A percentile compares a stretch with the other conserved stretches of the same genome.
phyloP scores from a whole-genome alignment of 345 rosid genomes.

The Noccaea caerulescens region DNA sequence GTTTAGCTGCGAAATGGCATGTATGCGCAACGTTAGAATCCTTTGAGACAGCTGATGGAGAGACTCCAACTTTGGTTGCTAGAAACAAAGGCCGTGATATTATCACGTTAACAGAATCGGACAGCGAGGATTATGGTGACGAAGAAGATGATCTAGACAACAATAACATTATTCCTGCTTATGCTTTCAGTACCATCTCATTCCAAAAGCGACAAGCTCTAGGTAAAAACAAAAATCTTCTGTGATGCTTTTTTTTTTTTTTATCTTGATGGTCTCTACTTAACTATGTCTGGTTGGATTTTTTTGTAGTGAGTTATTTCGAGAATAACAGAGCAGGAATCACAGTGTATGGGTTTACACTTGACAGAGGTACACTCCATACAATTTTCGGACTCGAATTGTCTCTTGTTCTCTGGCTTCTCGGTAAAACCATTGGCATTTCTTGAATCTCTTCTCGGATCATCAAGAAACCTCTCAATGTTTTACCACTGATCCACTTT shows the following conservation, averaged over 20 bases:
- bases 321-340: slow-evolving; percentile 94
- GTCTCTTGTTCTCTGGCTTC: slow-evolving; percentile 93
- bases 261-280: slow-evolving; percentile 4
- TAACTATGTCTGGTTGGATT: slow-evolving; percentile 10
- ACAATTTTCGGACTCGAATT: slow-evolving; percentile 82
- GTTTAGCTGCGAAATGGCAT: slow-evolving; percentile 97
- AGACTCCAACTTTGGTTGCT: slow-evolving; percentile 58
- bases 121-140: slow-evolving; percentile 61
- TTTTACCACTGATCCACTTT: slow-evolving; percentile 13
- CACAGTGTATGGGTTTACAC: slow-evolving; percentile 79
- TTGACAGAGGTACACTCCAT: slow-evolving; percentile 83
- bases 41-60: slow-evolving; percentile 64
- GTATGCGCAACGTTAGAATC: slow-evolving; percentile 79
- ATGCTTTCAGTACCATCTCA: slow-evolving; percentile 75
- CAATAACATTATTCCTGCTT: slow-evolving; percentile 62
- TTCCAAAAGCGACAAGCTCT: slow-evolving; percentile 93
- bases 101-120: slow-evolving; percentile 46
- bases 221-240: slow-evolving; percentile 49
- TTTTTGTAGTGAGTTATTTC: slow-evolving; percentile 72
- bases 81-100: slow-evolving; percentile 31
- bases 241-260: background rate
- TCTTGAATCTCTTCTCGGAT: slow-evolving; percentile 43
- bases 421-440: slow-evolving; percentile 85
- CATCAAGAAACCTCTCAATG: slow-evolving; percentile 10
- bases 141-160: slow-evolving; percentile 90